Base-by-base conservation (phyloP, 108 stramenopile species). In the Conticribra guillardii region DNA sequence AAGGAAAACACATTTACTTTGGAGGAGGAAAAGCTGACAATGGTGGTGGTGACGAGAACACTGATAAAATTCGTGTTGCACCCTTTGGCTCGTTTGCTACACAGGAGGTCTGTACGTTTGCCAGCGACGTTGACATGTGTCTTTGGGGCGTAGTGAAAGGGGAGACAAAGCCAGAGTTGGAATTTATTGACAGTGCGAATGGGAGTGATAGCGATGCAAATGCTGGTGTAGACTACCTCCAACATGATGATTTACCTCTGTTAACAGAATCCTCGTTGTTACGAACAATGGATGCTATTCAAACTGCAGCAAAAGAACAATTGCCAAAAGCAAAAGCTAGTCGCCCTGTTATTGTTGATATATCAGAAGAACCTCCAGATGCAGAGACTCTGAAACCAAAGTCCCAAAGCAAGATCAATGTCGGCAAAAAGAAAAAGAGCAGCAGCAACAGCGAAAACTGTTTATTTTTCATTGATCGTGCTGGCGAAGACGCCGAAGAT, bases 31-130 rank as follows among this genome's bases (percentile, higher is more conserved):
- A 48, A 21, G 66, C 44, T 3, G 32, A 65, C 18, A 11, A 58
- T 23, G 31, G 5, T 9, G 33, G 22, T 19, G 28, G 26, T 28
- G 26, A 27, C 22, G 27, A 37, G 24, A 22, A 7, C 19, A 18
- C 24, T 9, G 32, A 45, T 31, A 14, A 64, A 4, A 67, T 84
- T 32, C 54, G 31, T 22, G 73, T 88, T 1, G 65, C 71, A 30
- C 82, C 84, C 15, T 94, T 91, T 78, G 93, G 93, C 3, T 89
- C 88, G 0, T 94, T 85, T 76, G 90, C 87, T 0, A 81, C 87
- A 0, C 83, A 50, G 31, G 57, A 62, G 7, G 88, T 94, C 0
- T 94, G 93, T 60, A 75, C 81, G 1, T 94, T 89, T 75, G 60
- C 58, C 8, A 83, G 82, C 50, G 93, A 94, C 59, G 79, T 94